Conservation (phyloP, 176 grass and related monocot genomes). For the Alloteropsis semialata region DNA sequence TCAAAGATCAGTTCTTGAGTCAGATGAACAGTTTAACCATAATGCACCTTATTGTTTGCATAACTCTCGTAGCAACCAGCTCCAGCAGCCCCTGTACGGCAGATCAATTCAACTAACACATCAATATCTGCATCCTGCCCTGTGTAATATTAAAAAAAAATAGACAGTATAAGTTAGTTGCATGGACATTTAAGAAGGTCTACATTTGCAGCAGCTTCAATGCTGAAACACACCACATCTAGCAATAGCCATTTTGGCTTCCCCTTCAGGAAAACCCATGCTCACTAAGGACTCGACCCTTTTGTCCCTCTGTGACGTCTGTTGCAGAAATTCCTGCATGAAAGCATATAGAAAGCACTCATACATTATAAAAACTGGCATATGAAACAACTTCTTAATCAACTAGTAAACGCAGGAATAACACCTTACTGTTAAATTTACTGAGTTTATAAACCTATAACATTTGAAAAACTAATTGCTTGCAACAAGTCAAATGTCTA, state of each 20-base stretch:
- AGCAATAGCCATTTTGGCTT: slow-evolving; percentile 55
- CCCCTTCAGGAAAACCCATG: slow-evolving; percentile 69
- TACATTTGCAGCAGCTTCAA: neutral
- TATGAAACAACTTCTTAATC: too few species aligned
- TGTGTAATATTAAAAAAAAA: slow-evolving; percentile 35
- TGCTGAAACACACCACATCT: slow-evolving; percentile 76
- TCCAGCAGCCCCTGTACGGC: slow-evolving; percentile 49
- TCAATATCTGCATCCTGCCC: slow-evolving; percentile 54
- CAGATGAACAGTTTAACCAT: neutral
- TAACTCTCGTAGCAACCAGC: neutral
- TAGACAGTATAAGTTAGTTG: slow-evolving; percentile 17
- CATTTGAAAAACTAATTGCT: too few species aligned
- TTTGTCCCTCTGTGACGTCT: slow-evolving; percentile 48
- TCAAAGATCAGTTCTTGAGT: neutral
- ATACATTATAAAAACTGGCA: neutral
- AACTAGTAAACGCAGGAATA: too few species aligned
- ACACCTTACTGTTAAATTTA: too few species aligned
- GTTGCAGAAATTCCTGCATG: slow-evolving; percentile 60
- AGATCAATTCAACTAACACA: slow-evolving; percentile 64
- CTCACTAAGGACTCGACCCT: slow-evolving; percentile 53
- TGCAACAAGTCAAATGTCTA: too few species aligned
- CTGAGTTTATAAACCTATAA: too few species aligned
- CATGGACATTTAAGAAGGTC: neutral
- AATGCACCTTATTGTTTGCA: slow-evolving; percentile 47
- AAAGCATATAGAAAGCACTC: neutral